Evolutionary conservation across 2,329 filamentous ascomycete species (phyloP).

Genomic region (Aspergillus fumigatiaffinis): DNA sequence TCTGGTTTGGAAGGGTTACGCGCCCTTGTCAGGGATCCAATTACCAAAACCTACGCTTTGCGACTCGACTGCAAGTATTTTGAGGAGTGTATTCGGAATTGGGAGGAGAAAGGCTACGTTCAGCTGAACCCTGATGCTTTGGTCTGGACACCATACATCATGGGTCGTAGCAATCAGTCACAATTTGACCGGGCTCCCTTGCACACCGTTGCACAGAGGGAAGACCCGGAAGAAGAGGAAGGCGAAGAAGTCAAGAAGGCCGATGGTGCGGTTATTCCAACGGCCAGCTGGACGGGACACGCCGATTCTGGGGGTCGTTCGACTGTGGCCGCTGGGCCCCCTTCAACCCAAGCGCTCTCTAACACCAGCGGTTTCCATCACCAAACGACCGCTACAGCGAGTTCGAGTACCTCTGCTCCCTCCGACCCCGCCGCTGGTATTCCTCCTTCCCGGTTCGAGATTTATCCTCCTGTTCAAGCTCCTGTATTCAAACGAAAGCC

Average conservation of each 20-base stretch:
- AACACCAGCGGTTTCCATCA: constrained; percentile 27
- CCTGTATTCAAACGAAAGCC: constrained; percentile 33
- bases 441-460: constrained; percentile 40
- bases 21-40: constrained; percentile 82
- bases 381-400: constrained; percentile 10
- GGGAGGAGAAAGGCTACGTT: constrained; percentile 84
- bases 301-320: constrained; percentile 11
- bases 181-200: constrained; percentile 81
- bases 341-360: constrained; percentile 30
- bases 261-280: too few relatives aligned
- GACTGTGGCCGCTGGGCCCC: constrained; percentile 31
- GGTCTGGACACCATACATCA: constrained; percentile 95
- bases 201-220: constrained; percentile 81
- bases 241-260: constrained; percentile 21
- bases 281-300: constrained; percentile 14
- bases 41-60: constrained; percentile 84
- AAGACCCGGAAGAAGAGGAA: constrained; percentile 49
- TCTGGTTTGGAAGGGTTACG: constrained; percentile 87
- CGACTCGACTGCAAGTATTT: constrained; percentile 83
- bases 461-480: constrained; percentile 40
- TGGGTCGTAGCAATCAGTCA: constrained; percentile 79
- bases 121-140: constrained; percentile 75
- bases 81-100: constrained; percentile 79
- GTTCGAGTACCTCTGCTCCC: constrained; percentile 10
- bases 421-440: constrained; percentile 33